These are phyloP conservation scores for Penicillium diatomitis DNA, from an alignment of 495 filamentous ascomycete species.

Conservation along the genomic window DNA sequence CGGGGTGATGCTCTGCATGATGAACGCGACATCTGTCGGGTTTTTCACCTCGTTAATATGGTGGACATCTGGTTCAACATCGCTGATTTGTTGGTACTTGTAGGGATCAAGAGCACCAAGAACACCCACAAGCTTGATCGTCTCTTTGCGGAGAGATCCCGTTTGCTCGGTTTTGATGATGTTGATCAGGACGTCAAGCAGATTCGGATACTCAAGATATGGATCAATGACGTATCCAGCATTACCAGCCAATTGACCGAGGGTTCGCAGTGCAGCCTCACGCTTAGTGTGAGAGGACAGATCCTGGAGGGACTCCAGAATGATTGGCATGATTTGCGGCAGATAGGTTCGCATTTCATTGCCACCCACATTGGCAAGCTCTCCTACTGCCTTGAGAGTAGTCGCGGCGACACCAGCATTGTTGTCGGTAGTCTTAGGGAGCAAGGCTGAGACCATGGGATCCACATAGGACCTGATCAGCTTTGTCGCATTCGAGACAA, in stretches of 20 bases:
- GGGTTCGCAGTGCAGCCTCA: constrained; percentile 79
- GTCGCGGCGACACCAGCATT: constrained; percentile 84
- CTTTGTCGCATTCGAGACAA: constrained; percentile 82
- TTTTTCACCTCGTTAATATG: constrained; percentile 48
- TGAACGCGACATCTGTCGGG: constrained; percentile 88
- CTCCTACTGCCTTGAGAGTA: constrained; percentile 86
- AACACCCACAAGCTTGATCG: constrained; percentile 91
- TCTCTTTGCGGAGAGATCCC: constrained; percentile 77
- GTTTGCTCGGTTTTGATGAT: constrained; percentile 88
- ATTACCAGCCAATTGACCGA: constrained; percentile 88
- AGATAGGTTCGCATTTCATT: constrained; percentile 84
- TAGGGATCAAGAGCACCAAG: constrained; percentile 95
- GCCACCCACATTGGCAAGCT: constrained; percentile 86
- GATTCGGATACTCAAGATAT: constrained; percentile 86
- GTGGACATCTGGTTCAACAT: constrained; percentile 39
- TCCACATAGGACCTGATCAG: constrained; percentile 93
- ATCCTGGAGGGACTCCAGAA: constrained; percentile 86
- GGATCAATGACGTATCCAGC: constrained; percentile 97
- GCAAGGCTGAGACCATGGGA: constrained; percentile 80
- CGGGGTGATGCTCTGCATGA: constrained; percentile 95
- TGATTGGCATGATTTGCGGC: constrained; percentile 83
- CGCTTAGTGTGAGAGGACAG: constrained; percentile 80
- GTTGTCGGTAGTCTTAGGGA: constrained; percentile 77
- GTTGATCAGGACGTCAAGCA: constrained; percentile 82
- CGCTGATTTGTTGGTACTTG: constrained; percentile 66